These are phyloP conservation scores for Aureobasidium sp. DNA, from an alignment of 2,329 filamentous ascomycete genomes.

Conservation along the genomic window DNA sequence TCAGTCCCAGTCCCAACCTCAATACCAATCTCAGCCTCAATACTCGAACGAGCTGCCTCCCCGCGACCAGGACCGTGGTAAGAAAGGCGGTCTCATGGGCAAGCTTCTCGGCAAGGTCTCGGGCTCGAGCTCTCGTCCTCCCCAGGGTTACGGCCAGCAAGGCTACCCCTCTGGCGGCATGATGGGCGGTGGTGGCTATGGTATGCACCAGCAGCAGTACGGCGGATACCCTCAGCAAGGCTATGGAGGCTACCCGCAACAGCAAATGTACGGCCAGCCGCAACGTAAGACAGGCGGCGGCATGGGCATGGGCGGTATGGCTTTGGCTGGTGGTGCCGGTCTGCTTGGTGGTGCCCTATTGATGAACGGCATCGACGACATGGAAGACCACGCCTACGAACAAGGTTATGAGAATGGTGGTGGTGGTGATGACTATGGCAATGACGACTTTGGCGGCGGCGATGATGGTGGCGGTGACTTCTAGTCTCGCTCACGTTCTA, in stretches of 20 bases:
- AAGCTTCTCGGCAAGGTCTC: conserved; percentile 46
- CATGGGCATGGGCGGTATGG: background rate
- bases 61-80: conserved; percentile 33
- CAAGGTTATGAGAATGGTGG: conserved; percentile 38
- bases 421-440: conserved; percentile 24
- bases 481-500: background rate
- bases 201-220: conserved; percentile 25
- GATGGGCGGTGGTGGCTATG: conserved; percentile 6
- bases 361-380: conserved; percentile 53
- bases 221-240: conserved; percentile 20
- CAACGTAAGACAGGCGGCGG: conserved; percentile 41
- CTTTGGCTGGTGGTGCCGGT: conserved; percentile 67
- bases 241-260: conserved; percentile 24
- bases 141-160: conserved; percentile 19
- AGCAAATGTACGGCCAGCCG: conserved; percentile 28
- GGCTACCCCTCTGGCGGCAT: conserved; percentile 25
- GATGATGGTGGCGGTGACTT: conserved; percentile 26
- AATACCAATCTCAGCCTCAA: conserved; percentile 21
- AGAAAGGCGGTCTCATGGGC: conserved; percentile 42
- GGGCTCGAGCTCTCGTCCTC: conserved; percentile 17
- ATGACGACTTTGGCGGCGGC: conserved; percentile 25
- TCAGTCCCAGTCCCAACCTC: background rate
- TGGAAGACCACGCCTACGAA: conserved; percentile 47
- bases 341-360: conserved; percentile 71
- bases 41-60: conserved; percentile 25